Conservation (phyloP, 2,329 filamentous ascomycete genomes). For the Alternaria novae-zelandiae region DNA sequence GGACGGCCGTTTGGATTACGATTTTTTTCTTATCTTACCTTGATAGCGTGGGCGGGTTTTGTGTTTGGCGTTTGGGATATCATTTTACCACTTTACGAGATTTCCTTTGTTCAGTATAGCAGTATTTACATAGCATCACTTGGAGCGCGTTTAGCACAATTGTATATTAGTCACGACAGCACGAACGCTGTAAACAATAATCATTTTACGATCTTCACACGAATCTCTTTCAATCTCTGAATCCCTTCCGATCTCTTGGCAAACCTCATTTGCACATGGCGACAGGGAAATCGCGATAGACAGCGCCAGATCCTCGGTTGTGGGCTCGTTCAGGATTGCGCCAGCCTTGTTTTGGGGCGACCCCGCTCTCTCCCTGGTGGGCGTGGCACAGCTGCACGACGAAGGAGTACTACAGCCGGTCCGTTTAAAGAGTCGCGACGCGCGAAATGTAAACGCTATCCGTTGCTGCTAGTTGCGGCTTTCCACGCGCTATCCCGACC, state of each 20-base stretch:
- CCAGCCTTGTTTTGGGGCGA: constrained; percentile 1
- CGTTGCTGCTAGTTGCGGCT: not conserved
- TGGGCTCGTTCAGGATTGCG: not conserved
- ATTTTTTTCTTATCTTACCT: constrained; percentile 7
- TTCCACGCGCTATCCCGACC: not conserved
- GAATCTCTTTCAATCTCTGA: not conserved
- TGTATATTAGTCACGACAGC: not conserved
- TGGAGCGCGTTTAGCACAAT: not conserved
- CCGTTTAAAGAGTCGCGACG: constrained; percentile 2
- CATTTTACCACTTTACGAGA: not conserved
- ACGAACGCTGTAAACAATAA: not conserved
- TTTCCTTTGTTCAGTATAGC: constrained; percentile 5
- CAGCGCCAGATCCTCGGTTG: constrained; percentile 4
- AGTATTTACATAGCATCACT: not conserved
- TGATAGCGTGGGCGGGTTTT: constrained; percentile 12
- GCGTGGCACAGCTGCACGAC: constrained; percentile 1
- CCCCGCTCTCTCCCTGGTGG: not conserved
- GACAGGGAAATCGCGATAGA: not conserved
- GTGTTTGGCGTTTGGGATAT: constrained; percentile 4
- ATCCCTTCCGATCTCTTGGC: not conserved
- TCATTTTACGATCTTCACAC: not conserved
- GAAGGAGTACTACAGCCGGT: not conserved
- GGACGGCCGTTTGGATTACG: constrained; percentile 1
- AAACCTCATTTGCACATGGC: not conserved
- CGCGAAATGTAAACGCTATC: not conserved